A percentile compares a stretch with the other conserved stretches of the same genome.
These are phyloP conservation scores for Antitrichia curtipendula DNA, from an alignment of 225 moss, liverwort and hornwort species.

Conservation along the genomic window DNA sequence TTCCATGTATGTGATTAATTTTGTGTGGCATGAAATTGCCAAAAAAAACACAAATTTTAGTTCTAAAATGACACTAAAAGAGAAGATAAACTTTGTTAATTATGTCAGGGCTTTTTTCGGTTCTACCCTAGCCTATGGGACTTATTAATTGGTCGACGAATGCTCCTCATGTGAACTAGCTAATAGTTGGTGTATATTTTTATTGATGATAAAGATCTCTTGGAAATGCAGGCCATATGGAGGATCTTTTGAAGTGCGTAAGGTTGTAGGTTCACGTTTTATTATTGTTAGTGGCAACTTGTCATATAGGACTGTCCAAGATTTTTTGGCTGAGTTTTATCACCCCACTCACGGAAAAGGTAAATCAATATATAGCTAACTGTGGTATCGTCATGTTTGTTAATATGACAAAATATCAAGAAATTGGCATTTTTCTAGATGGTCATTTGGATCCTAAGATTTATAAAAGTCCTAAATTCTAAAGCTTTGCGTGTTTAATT, in stretches of 20 bases:
- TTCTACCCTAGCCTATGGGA: background rate
- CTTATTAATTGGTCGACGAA: background rate
- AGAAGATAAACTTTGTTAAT: background rate
- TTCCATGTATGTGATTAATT: background rate
- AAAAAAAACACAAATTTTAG: background rate
- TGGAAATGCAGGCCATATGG: conserved; percentile 66
- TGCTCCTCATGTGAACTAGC: background rate
- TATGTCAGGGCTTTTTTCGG: background rate
- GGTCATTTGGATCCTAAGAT: too few species aligned
- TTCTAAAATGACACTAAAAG: background rate
- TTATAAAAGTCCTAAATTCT: background rate
- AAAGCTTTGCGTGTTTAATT: background rate
- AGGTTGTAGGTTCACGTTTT: conserved; percentile 85
- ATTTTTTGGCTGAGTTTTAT: conserved; percentile 83
- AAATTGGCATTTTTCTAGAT: background rate
- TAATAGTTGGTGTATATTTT: background rate
- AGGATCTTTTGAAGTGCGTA: conserved; percentile 62
- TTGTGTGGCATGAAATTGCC: background rate
- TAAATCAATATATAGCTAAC: conserved; percentile 3
- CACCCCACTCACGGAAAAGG: conserved; percentile 77
- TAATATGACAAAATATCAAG: background rate
- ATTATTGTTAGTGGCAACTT: conserved; percentile 82
- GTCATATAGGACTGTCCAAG: conserved; percentile 63
- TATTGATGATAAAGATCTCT: background rate
- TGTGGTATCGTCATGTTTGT: background rate